Evolutionary conservation across 1,139 yeast species (phyloP).

Genomic region (Hyphopichia wangnamkhiaoensis): DNA sequence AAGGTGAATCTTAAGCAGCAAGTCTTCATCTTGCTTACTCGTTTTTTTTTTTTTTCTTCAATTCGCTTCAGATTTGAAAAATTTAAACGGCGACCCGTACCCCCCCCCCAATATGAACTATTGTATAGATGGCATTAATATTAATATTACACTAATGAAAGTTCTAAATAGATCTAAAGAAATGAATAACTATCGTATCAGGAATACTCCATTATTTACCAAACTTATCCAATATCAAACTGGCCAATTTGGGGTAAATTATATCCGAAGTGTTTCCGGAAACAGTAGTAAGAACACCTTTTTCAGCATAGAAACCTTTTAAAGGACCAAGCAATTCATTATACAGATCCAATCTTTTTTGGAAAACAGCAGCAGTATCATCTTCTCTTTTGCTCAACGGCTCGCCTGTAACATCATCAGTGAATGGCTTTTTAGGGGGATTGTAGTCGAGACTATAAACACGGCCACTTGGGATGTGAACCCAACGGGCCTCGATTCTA

Average conservation of each 20-base stretch:
- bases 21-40: too few species aligned
- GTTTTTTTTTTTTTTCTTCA: too few species aligned
- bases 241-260: constrained; percentile 69
- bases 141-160: too few species aligned
- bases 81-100: too few species aligned
- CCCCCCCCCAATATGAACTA: too few species aligned
- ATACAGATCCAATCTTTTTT: constrained; percentile 65
- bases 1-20: too few species aligned
- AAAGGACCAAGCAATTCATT: constrained; percentile 62
- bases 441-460: constrained; percentile 83
- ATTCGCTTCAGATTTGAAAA: too few species aligned
- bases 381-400: constrained; percentile 76
- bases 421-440: constrained; percentile 81
- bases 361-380: constrained; percentile 72
- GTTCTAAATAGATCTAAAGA: too few species aligned
- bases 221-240: constrained; percentile 37
- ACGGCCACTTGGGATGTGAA: constrained; percentile 81
- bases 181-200: too few species aligned
- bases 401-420: constrained; percentile 89
- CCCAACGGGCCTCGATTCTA: constrained; percentile 83
- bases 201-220: constrained; percentile 9
- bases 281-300: constrained; percentile 58
- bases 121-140: too few species aligned
- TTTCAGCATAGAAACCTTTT: constrained; percentile 55
- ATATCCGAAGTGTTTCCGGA: constrained; percentile 82